Conservation (phyloP, 495 filamentous ascomycete genomes). For the Hyaloscypha variabilis region DNA sequence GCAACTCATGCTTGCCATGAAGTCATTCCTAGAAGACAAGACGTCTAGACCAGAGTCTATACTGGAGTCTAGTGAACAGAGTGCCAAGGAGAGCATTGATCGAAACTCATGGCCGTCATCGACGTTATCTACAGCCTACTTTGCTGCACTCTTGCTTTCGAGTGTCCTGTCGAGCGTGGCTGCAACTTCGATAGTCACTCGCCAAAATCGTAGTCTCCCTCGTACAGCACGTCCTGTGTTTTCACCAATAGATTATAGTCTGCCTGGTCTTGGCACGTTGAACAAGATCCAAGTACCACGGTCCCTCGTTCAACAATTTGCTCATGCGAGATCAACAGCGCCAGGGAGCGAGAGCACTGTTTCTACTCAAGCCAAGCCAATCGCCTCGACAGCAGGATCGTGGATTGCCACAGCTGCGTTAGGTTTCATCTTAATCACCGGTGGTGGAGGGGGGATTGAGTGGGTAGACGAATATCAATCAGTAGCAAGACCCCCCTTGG, state of each 20-base stretch:
- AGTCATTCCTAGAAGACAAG: not conserved
- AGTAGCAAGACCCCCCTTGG: too few relatives aligned
- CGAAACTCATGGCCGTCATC: not conserved
- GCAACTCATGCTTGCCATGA: not conserved
- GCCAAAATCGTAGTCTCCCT: not conserved
- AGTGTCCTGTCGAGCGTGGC: slow-evolving; percentile 2
- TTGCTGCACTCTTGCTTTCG: not conserved
- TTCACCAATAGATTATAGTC: not conserved
- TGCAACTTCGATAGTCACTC: not conserved
- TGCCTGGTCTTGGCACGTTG: not conserved
- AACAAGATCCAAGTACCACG: not conserved
- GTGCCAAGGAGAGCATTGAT: not conserved
- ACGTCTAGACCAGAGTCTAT: not conserved
- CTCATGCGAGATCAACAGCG: too few relatives aligned
- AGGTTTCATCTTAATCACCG: too few relatives aligned
- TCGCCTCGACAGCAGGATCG: too few relatives aligned
- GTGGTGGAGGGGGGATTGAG: too few relatives aligned
- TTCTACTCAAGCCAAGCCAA: too few relatives aligned
- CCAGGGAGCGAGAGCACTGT: too few relatives aligned
- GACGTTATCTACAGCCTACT: not conserved
- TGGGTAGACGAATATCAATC: too few relatives aligned
- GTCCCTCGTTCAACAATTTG: not conserved
- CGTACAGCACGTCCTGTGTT: not conserved
- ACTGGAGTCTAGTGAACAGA: not conserved
- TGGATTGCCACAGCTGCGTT: too few relatives aligned